Evolutionary conservation across 768 basidiomycete species (phyloP).

Genomic region (Lentinula guzmanii): DNA sequence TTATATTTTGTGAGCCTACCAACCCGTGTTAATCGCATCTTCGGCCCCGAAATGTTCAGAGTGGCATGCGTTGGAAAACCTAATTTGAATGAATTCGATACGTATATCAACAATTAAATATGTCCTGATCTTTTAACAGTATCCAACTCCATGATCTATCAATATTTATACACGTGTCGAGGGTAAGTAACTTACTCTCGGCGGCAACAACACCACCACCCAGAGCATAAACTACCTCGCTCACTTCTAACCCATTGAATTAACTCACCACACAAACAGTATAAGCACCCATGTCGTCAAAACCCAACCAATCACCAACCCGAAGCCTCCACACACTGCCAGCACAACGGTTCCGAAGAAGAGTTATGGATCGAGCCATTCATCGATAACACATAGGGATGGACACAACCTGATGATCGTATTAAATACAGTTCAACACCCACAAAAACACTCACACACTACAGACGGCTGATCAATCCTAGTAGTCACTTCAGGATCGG

Average conservation of each 20-base stretch:
- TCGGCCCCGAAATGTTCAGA: conserved; percentile 25
- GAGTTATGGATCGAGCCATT: conserved; percentile 54
- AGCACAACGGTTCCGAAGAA: conserved; percentile 31
- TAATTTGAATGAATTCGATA: conserved; percentile 9
- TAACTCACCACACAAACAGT: conserved; percentile 66
- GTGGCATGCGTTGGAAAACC: conserved; percentile 23
- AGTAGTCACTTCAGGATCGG: conserved; percentile 18
- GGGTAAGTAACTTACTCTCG: conserved; percentile 23
- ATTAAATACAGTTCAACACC: conserved; percentile 57
- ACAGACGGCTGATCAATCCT: conserved; percentile 40
- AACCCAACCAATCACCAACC: conserved; percentile 68
- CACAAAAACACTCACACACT: conserved; percentile 68
- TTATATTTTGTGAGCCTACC: neutral
- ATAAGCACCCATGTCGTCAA: neutral
- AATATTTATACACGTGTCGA: too few species aligned
- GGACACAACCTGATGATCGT: conserved; percentile 85
- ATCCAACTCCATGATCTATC: too few species aligned
- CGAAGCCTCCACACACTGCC: conserved; percentile 88
- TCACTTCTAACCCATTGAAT: conserved; percentile 88
- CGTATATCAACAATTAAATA: neutral
- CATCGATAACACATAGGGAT: conserved; percentile 76
- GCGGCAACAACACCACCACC: conserved; percentile 49
- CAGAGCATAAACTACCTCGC: conserved; percentile 57
- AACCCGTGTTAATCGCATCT: conserved; percentile 22
- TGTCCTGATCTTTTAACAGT: too few species aligned